These are phyloP conservation scores for Trametes sp. DNA, from an alignment of 1,284 basidiomycete species.

Conservation along the genomic window DNA sequence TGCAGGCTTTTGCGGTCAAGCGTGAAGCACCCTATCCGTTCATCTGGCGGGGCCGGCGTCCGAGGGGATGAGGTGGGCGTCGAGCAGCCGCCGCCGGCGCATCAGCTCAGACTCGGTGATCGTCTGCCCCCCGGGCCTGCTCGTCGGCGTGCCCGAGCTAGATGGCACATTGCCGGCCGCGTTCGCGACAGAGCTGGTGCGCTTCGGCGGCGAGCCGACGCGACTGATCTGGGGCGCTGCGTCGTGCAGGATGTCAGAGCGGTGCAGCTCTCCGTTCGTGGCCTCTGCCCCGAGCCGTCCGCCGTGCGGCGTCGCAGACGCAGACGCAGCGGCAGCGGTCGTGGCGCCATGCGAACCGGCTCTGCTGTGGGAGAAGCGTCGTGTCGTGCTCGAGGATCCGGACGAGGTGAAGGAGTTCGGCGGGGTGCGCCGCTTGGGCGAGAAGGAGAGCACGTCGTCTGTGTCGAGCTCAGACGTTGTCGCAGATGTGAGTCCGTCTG, in stretches of 20 bases:
- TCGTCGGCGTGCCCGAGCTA: slow-evolving; percentile 8
- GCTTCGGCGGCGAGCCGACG: slow-evolving; percentile 18
- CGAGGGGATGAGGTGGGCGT: slow-evolving; percentile 59
- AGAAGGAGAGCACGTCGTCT: slow-evolving; percentile 75
- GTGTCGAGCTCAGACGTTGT: slow-evolving; percentile 50
- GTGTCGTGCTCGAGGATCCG: slow-evolving; percentile 26
- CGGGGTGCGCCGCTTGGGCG: slow-evolving; percentile 63
- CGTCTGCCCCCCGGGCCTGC: slow-evolving; percentile 60
- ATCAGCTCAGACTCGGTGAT: slow-evolving; percentile 83
- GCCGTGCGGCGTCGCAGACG: neutral
- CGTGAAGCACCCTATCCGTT: slow-evolving; percentile 5
- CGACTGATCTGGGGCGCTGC: slow-evolving; percentile 11
- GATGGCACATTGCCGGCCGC: slow-evolving; percentile 4
- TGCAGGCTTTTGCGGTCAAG: no score
- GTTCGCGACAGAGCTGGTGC: slow-evolving; percentile 3
- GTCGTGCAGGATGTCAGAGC: slow-evolving; percentile 26
- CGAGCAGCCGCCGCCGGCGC: slow-evolving; percentile 74
- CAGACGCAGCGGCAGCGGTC: no score
- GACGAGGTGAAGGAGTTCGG: slow-evolving; percentile 38
- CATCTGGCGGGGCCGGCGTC: slow-evolving; percentile 22
- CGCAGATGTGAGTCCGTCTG: slow-evolving; percentile 37
- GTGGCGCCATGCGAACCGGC: neutral
- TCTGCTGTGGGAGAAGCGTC: slow-evolving; percentile 14
- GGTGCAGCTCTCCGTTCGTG: slow-evolving; percentile 2
- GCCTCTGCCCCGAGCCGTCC: neutral